phyloP scores from a whole-genome alignment of 2,329 filamentous ascomycete genomes.

The Byssoonygena ceratinophila region DNA sequence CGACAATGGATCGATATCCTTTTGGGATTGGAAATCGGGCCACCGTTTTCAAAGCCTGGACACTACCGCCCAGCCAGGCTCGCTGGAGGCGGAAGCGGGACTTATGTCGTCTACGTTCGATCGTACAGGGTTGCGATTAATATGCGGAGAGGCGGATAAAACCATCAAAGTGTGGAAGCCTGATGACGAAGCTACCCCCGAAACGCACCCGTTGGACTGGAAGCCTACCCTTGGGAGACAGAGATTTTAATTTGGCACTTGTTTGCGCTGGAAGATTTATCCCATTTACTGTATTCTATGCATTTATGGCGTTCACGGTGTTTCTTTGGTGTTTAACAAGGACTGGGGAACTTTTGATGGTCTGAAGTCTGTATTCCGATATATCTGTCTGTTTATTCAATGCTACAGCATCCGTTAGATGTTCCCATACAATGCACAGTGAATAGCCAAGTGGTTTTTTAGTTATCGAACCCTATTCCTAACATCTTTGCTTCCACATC shows the following conservation, averaged over 20 bases:
- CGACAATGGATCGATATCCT: conserved; percentile 91
- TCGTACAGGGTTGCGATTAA: conserved; percentile 72
- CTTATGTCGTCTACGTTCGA: conserved; percentile 94
- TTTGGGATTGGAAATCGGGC: conserved; percentile 99
- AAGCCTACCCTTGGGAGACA: conserved; percentile 67
- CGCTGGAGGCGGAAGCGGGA: conserved; percentile 84
- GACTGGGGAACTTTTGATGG: not conserved
- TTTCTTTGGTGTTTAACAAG: not conserved
- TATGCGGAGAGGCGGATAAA: conserved; percentile 94
- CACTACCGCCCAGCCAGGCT: conserved; percentile 86
- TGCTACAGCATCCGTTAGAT: not conserved
- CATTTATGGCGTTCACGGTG: conserved; percentile 12
- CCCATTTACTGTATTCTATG: conserved; percentile 5
- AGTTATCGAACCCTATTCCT: conserved; percentile 46
- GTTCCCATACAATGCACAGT: not conserved
- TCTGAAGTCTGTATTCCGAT: not conserved
- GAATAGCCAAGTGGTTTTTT: not conserved
- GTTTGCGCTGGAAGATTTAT: not conserved
- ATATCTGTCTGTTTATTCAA: not conserved
- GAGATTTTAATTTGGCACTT: conserved; percentile 51
- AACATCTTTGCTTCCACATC: conserved; percentile 77
- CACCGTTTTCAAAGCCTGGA: conserved; percentile 83
- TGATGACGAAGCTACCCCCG: conserved; percentile 79
- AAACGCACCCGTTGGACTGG: conserved; percentile 89
- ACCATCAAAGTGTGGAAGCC: conserved; percentile 98